A percentile compares a stretch with the other conserved stretches of the same genome.
phyloP scores from a whole-genome alignment of 176 grass and related monocot genomes.

The Phyllostachys edulis region DNA sequence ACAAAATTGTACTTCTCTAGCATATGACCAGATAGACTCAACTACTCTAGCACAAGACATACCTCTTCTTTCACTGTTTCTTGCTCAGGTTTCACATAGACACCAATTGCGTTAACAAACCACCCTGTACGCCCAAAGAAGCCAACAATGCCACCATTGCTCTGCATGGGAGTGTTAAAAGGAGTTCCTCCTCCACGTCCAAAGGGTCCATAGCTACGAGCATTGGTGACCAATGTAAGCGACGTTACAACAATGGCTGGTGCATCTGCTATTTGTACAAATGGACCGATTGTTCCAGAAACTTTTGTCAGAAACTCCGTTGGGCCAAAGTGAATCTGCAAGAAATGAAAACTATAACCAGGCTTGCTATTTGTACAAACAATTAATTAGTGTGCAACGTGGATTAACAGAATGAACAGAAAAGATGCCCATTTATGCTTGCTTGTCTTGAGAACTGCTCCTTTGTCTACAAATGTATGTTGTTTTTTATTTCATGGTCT shows the following conservation, averaged over 20 bases:
- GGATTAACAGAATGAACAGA: not conserved
- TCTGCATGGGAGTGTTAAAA: not conserved
- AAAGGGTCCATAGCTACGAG: not conserved
- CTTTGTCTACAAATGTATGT: too few species aligned
- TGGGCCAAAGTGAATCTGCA: not conserved
- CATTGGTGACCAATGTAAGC: not conserved
- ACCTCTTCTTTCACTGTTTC: too few species aligned
- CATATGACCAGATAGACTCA: too few species aligned
- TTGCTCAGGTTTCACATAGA: too few species aligned
- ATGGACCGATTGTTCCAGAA: not conserved
- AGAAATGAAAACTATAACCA: not conserved
- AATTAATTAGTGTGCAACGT: not conserved
- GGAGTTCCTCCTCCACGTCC: not conserved
- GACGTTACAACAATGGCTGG: not conserved
- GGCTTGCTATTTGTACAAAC: not conserved
- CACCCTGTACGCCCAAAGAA: not conserved
- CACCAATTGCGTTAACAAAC: not conserved
- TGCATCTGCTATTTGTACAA: fast-evolving
- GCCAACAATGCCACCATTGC: not conserved
- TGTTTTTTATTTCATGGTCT: too few species aligned
- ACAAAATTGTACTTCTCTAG: too few species aligned
- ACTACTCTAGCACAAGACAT: too few species aligned
- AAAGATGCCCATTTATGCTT: not conserved
- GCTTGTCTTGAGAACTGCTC: too few species aligned
- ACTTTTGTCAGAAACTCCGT: not conserved